phyloP scores from a whole-genome alignment of 257 asterid species.

The Solanum appendiculatum region DNA sequence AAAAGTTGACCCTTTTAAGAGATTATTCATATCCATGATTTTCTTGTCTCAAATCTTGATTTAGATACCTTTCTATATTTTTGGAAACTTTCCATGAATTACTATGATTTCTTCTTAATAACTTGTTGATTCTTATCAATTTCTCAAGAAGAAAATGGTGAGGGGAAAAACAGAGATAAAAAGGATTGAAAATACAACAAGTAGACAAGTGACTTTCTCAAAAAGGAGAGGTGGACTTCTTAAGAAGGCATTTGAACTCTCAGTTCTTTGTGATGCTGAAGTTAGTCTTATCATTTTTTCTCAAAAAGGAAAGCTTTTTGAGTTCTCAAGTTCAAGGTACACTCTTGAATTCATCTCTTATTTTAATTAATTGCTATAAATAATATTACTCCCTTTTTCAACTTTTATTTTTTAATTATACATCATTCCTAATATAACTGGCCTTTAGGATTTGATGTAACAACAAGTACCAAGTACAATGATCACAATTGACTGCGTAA shows the following conservation, averaged over 20 bases:
- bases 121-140: not conserved
- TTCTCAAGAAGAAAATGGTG: not conserved
- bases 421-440: not conserved
- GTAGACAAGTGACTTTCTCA: not conserved
- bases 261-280: not conserved
- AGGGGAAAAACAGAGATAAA: not conserved
- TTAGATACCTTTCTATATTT: not conserved
- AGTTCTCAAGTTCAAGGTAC: slow-evolving; percentile 1
- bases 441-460: not conserved
- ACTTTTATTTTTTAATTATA: not conserved
- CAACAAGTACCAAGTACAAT: not conserved
- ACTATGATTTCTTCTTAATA: not conserved
- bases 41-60: not conserved
- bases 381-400: not conserved
- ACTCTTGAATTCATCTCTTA: not conserved
- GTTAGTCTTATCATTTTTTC: not conserved
- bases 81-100: not conserved
- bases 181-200: not conserved
- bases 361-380: not conserved
- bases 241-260: not conserved
- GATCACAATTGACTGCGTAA: not conserved
- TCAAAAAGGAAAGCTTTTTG: not conserved
- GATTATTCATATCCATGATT: not conserved
- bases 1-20: not conserved
- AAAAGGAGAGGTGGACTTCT: not conserved